Evolutionary conservation across 2,329 filamentous ascomycete genomes (phyloP), one percentile per base, ranked within the genome.

Genomic region (Ophiostoma sp.): DNA sequence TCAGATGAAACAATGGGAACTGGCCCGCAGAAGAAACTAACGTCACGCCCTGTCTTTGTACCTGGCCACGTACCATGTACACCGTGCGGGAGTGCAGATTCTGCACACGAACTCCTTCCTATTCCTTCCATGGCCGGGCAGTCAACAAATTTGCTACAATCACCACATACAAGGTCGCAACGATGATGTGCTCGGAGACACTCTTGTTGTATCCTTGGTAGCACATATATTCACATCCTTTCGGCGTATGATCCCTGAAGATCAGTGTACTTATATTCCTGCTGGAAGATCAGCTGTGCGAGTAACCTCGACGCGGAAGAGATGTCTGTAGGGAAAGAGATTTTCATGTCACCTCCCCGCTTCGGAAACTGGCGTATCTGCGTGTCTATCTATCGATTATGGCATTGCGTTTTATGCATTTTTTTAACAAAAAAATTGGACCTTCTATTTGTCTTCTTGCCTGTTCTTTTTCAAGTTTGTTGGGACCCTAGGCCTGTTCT

Each of bases 1-100:
- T 64, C 63, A 45, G 63, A 64, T 64, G 63, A 47, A 44, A 45
- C 40, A 47, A 44, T 64, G 63, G 40, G 11, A 14, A 64, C 16
- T 18, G 18, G 27, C 63, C 63, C 41, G 12, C 42, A 36, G 3
- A 47, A 38, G 42, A 64, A 44, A 64, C 63, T 47, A 64, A 64
- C 63, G 63, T 45, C 63, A 27, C 27, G 27, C 27, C 14, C 18
- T 55, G 49, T 55, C 18, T 36, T n/a, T 55, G 18, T 47, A 27
- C 27, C 27, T 27, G 27, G 27, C 27, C 27, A 27, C 27, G 45
- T 47, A 47, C 45, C 45, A 16, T 47, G 45, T 27, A 27, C 27
- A 27, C 6, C 18, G 11, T 52, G 47, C 49, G 27, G 27, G 27
- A 27, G n/a, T 55, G 49, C 49, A 55, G 18, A 27, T 11, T 55